These are phyloP conservation scores for Bacterosira constricta DNA, from an alignment of 108 stramenopile species.

Conservation along the genomic window DNA sequence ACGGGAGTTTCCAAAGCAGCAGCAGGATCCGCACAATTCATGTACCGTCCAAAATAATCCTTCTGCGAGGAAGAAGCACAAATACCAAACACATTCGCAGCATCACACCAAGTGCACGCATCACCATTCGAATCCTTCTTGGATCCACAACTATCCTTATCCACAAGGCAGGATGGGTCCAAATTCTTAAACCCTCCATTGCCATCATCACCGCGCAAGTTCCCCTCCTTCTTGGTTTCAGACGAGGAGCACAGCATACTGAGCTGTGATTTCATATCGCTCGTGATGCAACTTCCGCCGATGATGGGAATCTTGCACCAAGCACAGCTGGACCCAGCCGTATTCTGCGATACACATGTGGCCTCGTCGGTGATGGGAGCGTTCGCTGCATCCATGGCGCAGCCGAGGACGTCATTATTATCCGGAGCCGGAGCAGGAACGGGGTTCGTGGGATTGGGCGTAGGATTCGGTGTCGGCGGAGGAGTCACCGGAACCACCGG, in stretches of 20 bases:
- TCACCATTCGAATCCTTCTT: slow-evolving; percentile 27
- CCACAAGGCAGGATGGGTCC: slow-evolving; percentile 33
- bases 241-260: slow-evolving; percentile 19
- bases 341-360: slow-evolving; percentile 18
- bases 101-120: slow-evolving; percentile 45
- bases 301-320: slow-evolving; percentile 41
- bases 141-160: slow-evolving; percentile 12
- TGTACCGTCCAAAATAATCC: slow-evolving; percentile 14
- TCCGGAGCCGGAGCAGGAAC: slow-evolving; percentile 16
- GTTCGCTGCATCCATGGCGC: slow-evolving; percentile 11
- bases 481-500: background rate
- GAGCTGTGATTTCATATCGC: slow-evolving; percentile 1
- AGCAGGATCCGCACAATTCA: slow-evolving; percentile 17
- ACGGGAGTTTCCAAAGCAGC: slow-evolving; percentile 3
- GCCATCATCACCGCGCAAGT: background rate
- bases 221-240: background rate
- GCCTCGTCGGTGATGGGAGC: slow-evolving; percentile 23
- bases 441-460: background rate
- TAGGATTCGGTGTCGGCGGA: background rate
- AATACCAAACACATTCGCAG: slow-evolving; percentile 35
- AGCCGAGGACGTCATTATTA: slow-evolving; percentile 10
- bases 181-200: slow-evolving; percentile 21
- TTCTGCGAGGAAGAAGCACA: slow-evolving; percentile 25
- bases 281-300: slow-evolving; percentile 41
- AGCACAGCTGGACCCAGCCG: slow-evolving; percentile 19